Evolutionary conservation across 345 rosid species (phyloP), one percentile per base, ranked within the genome.

Genomic region (Microthlaspi erraticum): DNA sequence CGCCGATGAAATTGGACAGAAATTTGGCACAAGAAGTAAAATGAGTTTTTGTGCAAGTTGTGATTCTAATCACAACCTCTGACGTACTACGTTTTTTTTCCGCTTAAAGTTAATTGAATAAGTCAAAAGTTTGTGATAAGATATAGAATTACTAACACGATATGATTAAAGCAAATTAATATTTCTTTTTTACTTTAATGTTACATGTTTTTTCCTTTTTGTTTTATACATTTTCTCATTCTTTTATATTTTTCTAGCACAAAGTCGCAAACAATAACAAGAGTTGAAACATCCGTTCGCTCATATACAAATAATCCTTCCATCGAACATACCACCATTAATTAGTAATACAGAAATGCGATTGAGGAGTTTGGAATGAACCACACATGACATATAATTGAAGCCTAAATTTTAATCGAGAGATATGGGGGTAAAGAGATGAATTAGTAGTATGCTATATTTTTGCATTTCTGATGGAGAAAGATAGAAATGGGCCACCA

Each of bases 401-500:
- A 37, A 69, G 46, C 66, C 50, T 26, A 59, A 48, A 26, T 16
- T 38, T 48, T 26, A 39, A 48, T 58, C 5, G n/a, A 58, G 3
- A 29, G 42, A 59, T 70, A 34, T 58, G 16, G 37, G n/a, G 3
- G 37, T 39, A 59, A 60, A 9, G 32, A 48, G n/a, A 44, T 23
- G 10, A 54, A 59, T 18, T 0, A 19, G 12, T 50, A 70, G 39
- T 38, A 60, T 38, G 51, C 62, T 41, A 52, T 19, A 38, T 16
- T 52, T 5, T 61, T 19, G 54, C 63, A 62, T 71, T 52, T 43
- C n/a, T 58, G 66, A 70, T 37, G 50, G 48, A 37, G 68, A 71
- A 61, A 60, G 62, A 62, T 32, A 32, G 69, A 52, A 61, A 71
- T 71, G 70, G 70, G 46, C 56, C 64, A 72, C 63, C 54, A 62